Conservation (phyloP, 1,139 yeast species). For the Casaregolazyma suthepensis region DNA sequence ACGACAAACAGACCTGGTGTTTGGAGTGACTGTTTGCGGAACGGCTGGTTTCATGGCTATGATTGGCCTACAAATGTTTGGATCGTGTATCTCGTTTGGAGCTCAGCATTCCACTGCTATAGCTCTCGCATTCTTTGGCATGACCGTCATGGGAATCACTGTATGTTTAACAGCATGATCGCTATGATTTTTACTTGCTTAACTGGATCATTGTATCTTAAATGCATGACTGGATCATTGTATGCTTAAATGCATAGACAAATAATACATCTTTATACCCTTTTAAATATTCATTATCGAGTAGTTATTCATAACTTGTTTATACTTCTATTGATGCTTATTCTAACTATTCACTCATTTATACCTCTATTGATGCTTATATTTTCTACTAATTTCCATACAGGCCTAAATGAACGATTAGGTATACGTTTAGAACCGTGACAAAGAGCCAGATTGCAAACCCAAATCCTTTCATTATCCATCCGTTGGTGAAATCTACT, state of each 20-base stretch:
- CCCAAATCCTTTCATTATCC: slow-evolving; percentile 48
- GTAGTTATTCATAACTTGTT: neutral
- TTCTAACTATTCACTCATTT: neutral
- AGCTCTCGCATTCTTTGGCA: slow-evolving; percentile 30
- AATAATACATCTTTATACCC: neutral
- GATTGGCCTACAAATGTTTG: slow-evolving; percentile 80
- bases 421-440: slow-evolving; percentile 58
- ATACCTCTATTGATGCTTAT: neutral
- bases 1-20: slow-evolving; percentile 37
- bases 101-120: slow-evolving; percentile 37
- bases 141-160: slow-evolving; percentile 25
- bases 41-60: slow-evolving; percentile 82
- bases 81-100: slow-evolving; percentile 66
- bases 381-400: slow-evolving; percentile 26
- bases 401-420: slow-evolving; percentile 56
- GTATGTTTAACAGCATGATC: slow-evolving; percentile 9
- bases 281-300: neutral
- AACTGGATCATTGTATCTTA: neutral
- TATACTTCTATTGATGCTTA: neutral
- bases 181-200: neutral
- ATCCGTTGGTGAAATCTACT: slow-evolving; percentile 51
- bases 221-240: neutral
- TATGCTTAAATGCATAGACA: neutral
- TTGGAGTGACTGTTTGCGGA: slow-evolving; percentile 61
- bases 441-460: slow-evolving; percentile 58